phyloP scores from a whole-genome alignment of 495 filamentous ascomycete genomes.

The Achaetomiella virescens region DNA sequence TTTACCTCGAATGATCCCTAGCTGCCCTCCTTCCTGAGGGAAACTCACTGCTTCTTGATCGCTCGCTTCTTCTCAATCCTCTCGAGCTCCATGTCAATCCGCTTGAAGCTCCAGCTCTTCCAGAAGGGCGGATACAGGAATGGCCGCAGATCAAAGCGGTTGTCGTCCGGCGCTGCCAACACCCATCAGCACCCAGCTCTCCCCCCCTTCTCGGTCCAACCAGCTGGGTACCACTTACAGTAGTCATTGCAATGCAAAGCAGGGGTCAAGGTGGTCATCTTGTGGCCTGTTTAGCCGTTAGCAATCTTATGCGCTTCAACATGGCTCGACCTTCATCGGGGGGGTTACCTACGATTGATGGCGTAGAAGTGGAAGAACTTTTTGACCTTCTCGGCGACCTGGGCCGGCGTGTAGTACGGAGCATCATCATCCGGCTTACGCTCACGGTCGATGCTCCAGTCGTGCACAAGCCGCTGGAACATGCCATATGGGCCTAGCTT shows the following conservation, averaged over 20 bases:
- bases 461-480: constrained; percentile 62
- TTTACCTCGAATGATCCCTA: not conserved
- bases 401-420: constrained; percentile 26
- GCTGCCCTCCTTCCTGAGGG: not conserved
- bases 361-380: constrained; percentile 63
- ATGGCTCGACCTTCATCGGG: too few relatives aligned
- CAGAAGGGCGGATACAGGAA: constrained; percentile 51
- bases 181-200: not conserved
- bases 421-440: constrained; percentile 26
- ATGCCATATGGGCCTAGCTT: constrained; percentile 69
- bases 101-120: constrained; percentile 46
- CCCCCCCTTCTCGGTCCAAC: not conserved
- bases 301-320: constrained; percentile 22
- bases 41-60: constrained; percentile 2
- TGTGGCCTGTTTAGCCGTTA: constrained; percentile 42
- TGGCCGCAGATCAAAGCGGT: constrained; percentile 56
- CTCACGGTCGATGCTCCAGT: constrained; percentile 53
- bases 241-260: constrained; percentile 36
- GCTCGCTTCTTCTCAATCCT: constrained; percentile 29
- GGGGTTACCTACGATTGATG: constrained; percentile 23
- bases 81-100: constrained; percentile 44
- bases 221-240: constrained; percentile 9
- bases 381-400: constrained; percentile 57
- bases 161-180: constrained; percentile 33
- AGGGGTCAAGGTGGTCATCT: constrained; percentile 61